Evolutionary conservation across 495 filamentous ascomycete genomes (phyloP).

Genomic region (Cercophora newfieldiana): DNA sequence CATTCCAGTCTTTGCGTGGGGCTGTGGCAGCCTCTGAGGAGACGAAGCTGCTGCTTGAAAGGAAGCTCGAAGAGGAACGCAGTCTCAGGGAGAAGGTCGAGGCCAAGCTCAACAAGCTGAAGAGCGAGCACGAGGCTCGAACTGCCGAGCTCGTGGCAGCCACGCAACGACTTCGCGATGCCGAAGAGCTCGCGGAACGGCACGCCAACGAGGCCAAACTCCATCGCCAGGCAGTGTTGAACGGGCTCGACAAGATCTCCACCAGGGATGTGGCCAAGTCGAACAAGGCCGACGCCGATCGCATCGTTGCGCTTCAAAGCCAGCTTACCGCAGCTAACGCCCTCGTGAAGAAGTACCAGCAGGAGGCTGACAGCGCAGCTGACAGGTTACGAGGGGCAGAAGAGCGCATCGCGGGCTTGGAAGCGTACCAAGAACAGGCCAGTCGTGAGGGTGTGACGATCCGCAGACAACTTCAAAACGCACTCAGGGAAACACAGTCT

Average conservation of each 20-base stretch:
- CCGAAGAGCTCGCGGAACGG: conserved; percentile 87
- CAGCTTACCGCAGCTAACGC: conserved; percentile 77
- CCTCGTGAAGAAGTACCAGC: conserved; percentile 81
- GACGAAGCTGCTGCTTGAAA: conserved; percentile 72
- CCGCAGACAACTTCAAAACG: conserved; percentile 81
- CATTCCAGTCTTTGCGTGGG: conserved; percentile 71
- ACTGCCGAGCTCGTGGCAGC: conserved; percentile 75
- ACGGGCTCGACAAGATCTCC: conserved; percentile 74
- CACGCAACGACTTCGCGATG: conserved; percentile 73
- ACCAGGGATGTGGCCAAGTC: conserved; percentile 51
- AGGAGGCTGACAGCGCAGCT: conserved; percentile 82
- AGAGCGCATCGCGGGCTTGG: conserved; percentile 91
- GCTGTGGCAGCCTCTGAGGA: conserved; percentile 77
- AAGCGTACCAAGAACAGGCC: conserved; percentile 95
- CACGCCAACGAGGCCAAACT: conserved; percentile 83
- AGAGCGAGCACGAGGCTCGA: conserved; percentile 81
- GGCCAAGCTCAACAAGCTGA: conserved; percentile 73
- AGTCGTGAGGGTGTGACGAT: conserved; percentile 88
- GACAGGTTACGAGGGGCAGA: conserved; percentile 91
- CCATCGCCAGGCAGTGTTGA: conserved; percentile 79
- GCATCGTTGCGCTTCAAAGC: conserved; percentile 72
- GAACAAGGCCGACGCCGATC: conserved; percentile 65
- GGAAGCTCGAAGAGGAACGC: conserved; percentile 82
- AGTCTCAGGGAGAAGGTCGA: conserved; percentile 74
- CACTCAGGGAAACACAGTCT: conserved; percentile 74